Evolutionary conservation across 2,329 filamentous ascomycete genomes (phyloP).

Genomic region (Aureobasidium namibiae): DNA sequence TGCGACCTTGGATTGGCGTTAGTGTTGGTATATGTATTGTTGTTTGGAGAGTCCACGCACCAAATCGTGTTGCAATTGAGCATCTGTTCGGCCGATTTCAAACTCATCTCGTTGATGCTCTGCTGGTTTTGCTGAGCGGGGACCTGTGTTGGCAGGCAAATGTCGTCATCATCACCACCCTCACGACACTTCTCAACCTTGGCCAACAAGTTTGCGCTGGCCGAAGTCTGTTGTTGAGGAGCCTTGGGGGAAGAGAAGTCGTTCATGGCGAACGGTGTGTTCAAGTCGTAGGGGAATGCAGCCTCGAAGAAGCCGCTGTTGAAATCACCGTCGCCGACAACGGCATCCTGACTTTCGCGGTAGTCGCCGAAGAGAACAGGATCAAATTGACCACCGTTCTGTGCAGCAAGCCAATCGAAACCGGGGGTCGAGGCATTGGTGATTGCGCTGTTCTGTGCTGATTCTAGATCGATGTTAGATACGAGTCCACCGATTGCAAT

Average conservation of each 20-base stretch:
- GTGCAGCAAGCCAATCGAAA: slow-evolving; percentile 67
- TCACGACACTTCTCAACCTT: slow-evolving; percentile 69
- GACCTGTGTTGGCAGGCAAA: slow-evolving; percentile 15
- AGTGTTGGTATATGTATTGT: slow-evolving; percentile 26
- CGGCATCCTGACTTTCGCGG: slow-evolving; percentile 77
- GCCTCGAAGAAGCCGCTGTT: slow-evolving; percentile 66
- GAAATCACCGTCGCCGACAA: slow-evolving; percentile 61
- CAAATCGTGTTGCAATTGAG: slow-evolving; percentile 88
- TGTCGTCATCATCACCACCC: slow-evolving; percentile 56
- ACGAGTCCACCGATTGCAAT: neutral
- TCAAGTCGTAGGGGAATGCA: slow-evolving; percentile 55
- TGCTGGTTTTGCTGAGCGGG: neutral
- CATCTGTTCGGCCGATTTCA: slow-evolving; percentile 46
- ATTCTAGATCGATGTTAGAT: slow-evolving; percentile 3
- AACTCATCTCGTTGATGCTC: slow-evolving; percentile 4
- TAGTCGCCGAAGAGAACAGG: slow-evolving; percentile 88
- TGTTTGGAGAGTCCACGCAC: slow-evolving; percentile 46
- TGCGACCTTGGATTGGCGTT: slow-evolving; percentile 63
- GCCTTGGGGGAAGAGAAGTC: slow-evolving; percentile 31
- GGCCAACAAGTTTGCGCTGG: slow-evolving; percentile 55
- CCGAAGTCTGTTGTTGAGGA: slow-evolving; percentile 22
- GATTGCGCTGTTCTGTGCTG: neutral
- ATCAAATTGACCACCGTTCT: slow-evolving; percentile 81
- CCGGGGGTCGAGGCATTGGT: slow-evolving; percentile 25
- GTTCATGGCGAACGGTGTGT: slow-evolving; percentile 60